phyloP scores from a whole-genome alignment of 2,329 filamentous ascomycete genomes.

The Fusarium chuoi region DNA sequence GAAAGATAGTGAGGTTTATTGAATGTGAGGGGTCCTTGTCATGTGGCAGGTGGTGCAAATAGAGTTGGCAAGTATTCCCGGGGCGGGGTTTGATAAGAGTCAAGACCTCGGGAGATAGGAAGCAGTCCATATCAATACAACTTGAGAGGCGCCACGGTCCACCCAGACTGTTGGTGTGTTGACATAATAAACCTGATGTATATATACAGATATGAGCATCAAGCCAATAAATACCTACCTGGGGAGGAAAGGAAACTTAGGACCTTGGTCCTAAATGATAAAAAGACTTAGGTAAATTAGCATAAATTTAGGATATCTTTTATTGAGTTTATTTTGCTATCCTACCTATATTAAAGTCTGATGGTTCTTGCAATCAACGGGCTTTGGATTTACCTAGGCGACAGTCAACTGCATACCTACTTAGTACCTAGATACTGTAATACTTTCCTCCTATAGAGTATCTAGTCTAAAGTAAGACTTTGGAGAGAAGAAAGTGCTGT shows the following conservation, averaged over 20 bases:
- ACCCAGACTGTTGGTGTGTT: no score
- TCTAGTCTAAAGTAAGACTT: no score
- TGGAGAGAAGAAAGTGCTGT: no score
- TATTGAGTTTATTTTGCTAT: neutral
- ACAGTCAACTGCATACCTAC: no score
- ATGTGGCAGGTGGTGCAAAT: neutral
- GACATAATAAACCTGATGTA: neutral
- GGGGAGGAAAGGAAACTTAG: neutral
- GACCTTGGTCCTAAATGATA: neutral
- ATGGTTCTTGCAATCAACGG: neutral
- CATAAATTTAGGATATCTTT: neutral
- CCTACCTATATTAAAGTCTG: accelerated
- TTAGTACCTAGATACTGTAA: no score
- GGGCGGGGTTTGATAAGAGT: neutral
- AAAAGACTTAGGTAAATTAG: neutral
- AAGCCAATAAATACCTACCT: neutral
- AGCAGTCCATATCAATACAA: neutral
- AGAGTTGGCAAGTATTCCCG: neutral
- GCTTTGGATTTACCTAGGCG: no score
- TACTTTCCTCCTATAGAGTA: no score
- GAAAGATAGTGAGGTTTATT: no score
- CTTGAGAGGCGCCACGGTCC: neutral
- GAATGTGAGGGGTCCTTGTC: neutral
- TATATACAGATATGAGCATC: no score
- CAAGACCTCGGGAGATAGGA: neutral